Conservation (phyloP, 768 basidiomycete genomes). For the Mycena galericulata region DNA sequence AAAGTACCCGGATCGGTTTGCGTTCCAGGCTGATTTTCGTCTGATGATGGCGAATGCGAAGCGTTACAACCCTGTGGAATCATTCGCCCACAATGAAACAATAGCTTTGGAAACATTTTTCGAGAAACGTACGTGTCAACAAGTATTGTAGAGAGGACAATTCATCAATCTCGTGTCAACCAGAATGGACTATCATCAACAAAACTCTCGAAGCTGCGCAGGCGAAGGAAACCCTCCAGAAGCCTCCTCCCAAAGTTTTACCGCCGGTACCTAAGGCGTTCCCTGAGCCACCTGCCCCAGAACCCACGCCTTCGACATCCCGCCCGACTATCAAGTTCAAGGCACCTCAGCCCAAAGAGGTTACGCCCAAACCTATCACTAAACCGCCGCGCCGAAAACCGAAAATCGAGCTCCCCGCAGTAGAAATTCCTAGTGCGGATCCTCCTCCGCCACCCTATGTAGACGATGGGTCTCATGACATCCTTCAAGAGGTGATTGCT, state of each 20-base stretch:
- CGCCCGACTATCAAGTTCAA: conserved; percentile 77
- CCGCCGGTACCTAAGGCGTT: conserved; percentile 56
- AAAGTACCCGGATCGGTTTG: conserved; percentile 85
- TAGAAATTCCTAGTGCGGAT: conserved; percentile 62
- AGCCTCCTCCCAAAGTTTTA: conserved; percentile 48
- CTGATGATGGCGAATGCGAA: conserved; percentile 92
- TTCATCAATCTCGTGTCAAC: not conserved
- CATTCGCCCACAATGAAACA: conserved; percentile 81
- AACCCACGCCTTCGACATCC: conserved; percentile 51
- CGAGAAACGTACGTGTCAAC: conserved; percentile 85
- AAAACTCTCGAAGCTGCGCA: conserved; percentile 79
- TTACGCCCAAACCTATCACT: conserved; percentile 43
- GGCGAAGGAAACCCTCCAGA: conserved; percentile 60
- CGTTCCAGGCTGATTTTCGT: conserved; percentile 87
- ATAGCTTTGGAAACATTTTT: conserved; percentile 83
- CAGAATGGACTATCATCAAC: conserved; percentile 91
- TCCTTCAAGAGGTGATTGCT: conserved; percentile 85
- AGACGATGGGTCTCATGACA: conserved; percentile 86
- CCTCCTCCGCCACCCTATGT: conserved; percentile 75
- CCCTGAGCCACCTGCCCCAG: conserved; percentile 44
- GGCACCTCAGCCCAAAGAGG: conserved; percentile 52
- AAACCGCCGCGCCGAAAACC: conserved; percentile 48
- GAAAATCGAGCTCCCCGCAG: conserved; percentile 52
- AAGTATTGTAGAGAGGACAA: not conserved
- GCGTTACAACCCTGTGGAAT: conserved; percentile 81